Base-by-base conservation (phyloP, 2,329 filamentous ascomycete species). In the Neophaeococcomyces mojaviensis region DNA sequence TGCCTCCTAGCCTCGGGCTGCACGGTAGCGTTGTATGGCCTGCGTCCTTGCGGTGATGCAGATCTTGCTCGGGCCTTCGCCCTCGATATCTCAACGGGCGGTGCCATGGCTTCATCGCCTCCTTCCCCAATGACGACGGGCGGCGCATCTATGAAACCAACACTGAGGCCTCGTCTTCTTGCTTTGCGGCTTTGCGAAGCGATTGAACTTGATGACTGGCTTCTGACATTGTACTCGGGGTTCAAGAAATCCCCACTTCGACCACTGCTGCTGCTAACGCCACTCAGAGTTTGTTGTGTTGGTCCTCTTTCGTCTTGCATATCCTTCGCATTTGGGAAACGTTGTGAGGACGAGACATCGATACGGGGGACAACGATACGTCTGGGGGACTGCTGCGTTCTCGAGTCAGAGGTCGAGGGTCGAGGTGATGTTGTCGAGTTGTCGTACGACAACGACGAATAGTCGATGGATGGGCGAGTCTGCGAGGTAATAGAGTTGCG, bases 71-170 rank as follows among this genome's bases (percentile, higher is more conserved):
- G 44, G 24, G 49, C 51, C 35, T 47, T 52, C 10, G 51, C 53
- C 38, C 49, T 53, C 31, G 79, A 81, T 45, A 95, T 82, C 60
- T 92, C 84, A 16, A 79, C 70, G 1, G 81, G 77, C 1, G 86
- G 85, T 7, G 76, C 69, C 44, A 86, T 81, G 45, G 84, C 83
- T 63, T 95, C 88, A 59, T 96, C 90, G 28, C 90, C 90, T 48
- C 90, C 90, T 64, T 90, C 83, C 38, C 90, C 90, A 59, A 97
- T 96, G 51, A 95, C 67, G 38, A 88, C 84, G 5, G 89, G 88
- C 45, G 76, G 72, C 8, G 74, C 76, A 55, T 86, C 79, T 43
- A 76, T 77, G 58, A 96, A 96, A 46, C 74, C 78, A 30, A 96
- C 89, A 3, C 70, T 70, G 50, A 92, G 69, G 8, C 84, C 84